Evolutionary conservation across 2,329 filamentous ascomycete species (phyloP).

Genomic region (Ceratocystiopsis brevicomis): DNA sequence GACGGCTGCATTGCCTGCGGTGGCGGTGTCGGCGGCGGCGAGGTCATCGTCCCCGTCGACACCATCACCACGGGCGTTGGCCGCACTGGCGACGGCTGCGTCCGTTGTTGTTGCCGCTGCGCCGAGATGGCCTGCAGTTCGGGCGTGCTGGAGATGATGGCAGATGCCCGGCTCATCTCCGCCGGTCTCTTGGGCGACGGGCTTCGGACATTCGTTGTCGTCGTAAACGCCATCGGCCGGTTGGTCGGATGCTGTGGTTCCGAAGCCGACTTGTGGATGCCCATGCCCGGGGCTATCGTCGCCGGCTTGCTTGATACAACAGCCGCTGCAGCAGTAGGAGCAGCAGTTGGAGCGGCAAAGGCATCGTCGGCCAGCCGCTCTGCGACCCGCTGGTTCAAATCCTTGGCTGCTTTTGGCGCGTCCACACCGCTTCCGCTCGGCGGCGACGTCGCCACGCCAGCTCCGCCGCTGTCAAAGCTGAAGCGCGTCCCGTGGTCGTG

Average conservation of each 20-base stretch:
- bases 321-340: constrained; percentile 1
- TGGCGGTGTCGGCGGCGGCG: constrained; percentile 33
- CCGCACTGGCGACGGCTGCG: constrained; percentile 10
- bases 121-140: constrained; percentile 39
- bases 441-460: background rate
- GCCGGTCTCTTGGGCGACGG: constrained; percentile 20
- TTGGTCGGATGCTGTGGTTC: constrained; percentile 3
- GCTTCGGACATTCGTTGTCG: constrained; percentile 14
- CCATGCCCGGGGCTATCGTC: background rate
- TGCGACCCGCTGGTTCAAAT: constrained; percentile 47
- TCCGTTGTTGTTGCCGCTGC: constrained; percentile 12
- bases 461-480: constrained; percentile 49
- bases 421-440: background rate
- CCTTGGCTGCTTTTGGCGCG: constrained; percentile 27
- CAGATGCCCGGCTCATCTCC: constrained; percentile 40
- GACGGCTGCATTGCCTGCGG: constrained; percentile 9
- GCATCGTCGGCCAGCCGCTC: constrained; percentile 70
- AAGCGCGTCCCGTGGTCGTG: constrained; percentile 74
- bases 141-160: constrained; percentile 43
- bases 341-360: constrained; percentile 32
- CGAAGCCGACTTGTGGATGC: constrained; percentile 12
- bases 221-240: constrained; percentile 7
- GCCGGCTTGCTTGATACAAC: constrained; percentile 5
- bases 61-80: constrained; percentile 21
- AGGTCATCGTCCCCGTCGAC: constrained; percentile 64